phyloP scores from a whole-genome alignment of 2,329 filamentous ascomycete genomes.

The Cryphonectria radicalis region DNA sequence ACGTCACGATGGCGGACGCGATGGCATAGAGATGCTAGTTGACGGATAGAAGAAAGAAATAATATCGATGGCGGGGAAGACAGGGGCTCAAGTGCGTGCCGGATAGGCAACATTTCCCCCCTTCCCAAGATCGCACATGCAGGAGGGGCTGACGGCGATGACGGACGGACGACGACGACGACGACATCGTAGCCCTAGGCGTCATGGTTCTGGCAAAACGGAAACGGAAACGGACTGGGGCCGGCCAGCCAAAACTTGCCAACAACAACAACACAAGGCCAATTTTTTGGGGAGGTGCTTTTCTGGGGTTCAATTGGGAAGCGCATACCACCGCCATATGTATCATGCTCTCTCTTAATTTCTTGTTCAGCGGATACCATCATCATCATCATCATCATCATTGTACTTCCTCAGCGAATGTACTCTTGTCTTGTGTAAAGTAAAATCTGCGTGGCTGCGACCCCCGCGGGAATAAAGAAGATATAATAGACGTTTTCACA shows the following conservation, averaged over 20 bases:
- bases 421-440: neutral
- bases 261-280: neutral
- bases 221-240: neutral
- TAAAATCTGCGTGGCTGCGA: neutral
- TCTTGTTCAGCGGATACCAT: neutral
- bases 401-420: neutral
- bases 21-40: neutral
- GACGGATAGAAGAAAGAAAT: neutral
- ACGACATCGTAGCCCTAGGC: neutral
- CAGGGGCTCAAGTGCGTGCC: neutral
- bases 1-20: constrained; percentile 35
- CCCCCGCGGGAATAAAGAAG: neutral
- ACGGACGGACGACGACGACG: neutral
- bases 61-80: neutral
- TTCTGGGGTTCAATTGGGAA: neutral
- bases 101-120: neutral
- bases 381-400: neutral
- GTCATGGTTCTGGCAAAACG: neutral
- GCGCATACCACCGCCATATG: neutral
- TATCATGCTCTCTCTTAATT: neutral
- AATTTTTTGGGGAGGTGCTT: neutral
- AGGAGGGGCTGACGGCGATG: neutral
- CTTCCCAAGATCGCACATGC: neutral
- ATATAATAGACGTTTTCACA: neutral
- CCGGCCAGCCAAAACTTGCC: neutral